Conservation (phyloP, 1,284 basidiomycete genomes). For the Xerocomus minutiporus region DNA sequence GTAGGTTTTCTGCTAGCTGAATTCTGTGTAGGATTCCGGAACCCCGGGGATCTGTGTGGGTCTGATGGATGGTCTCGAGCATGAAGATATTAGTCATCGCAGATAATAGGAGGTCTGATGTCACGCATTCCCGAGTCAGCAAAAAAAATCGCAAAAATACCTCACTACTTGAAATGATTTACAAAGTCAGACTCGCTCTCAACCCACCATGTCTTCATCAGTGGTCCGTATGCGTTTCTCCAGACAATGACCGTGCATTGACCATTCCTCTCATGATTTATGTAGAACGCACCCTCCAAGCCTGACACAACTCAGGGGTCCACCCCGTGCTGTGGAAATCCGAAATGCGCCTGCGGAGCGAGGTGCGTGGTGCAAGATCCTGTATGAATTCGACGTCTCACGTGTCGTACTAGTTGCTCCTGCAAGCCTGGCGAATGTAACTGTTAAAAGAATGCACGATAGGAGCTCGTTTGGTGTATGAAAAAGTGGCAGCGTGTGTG, state of each 20-base stretch:
- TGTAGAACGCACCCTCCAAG: constrained; percentile 10
- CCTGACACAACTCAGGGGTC: constrained; percentile 5
- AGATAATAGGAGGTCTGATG: background rate
- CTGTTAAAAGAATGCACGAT: constrained; percentile 5
- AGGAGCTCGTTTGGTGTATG: background rate
- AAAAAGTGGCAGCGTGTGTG: background rate
- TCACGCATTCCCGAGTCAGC: background rate
- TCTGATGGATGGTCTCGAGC: background rate
- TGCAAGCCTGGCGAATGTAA: constrained; percentile 21
- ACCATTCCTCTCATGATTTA: background rate
- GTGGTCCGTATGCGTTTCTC: background rate
- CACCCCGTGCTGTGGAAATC: constrained; percentile 19
- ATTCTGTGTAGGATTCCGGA: too few species aligned
- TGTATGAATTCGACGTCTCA: background rate
- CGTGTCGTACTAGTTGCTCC: constrained; percentile 10
- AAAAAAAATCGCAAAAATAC: constrained; percentile 2
- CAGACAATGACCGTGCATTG: background rate
- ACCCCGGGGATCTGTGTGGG: too few species aligned
- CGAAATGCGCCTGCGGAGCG: constrained; percentile 15
- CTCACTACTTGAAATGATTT: background rate
- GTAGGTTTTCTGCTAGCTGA: constrained; percentile 21
- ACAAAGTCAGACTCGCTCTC: background rate
- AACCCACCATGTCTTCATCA: constrained; percentile 12
- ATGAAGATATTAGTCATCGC: background rate
- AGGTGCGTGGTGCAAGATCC: constrained; percentile 8